Conservation (phyloP, 805 yeast species). For the Saccharomycopsis amapae region DNA sequence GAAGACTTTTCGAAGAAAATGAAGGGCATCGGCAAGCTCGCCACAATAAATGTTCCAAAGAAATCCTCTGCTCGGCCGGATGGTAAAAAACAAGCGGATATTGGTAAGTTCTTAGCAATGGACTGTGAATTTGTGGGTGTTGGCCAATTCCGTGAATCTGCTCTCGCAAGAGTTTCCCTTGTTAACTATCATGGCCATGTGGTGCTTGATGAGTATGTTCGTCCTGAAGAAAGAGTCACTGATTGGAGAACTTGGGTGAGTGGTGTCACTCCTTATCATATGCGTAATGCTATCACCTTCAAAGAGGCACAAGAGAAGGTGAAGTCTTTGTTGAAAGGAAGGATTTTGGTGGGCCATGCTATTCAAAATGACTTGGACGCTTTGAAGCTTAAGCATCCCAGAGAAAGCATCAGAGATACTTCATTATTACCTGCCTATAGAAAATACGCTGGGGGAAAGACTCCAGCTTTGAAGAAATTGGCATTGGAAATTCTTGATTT, state of each 20-base stretch:
- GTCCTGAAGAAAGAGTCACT: conserved; percentile 66
- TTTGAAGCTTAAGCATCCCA: conserved; percentile 62
- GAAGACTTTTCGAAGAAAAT: neutral
- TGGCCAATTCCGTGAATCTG: conserved; percentile 52
- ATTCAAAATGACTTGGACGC: conserved; percentile 70
- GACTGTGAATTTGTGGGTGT: conserved; percentile 96
- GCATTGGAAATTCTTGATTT: conserved; percentile 47
- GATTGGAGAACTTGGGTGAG: conserved; percentile 94
- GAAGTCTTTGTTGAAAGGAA: conserved; percentile 43
- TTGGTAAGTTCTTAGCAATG: conserved; percentile 72
- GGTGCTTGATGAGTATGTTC: conserved; percentile 66
- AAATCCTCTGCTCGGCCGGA: no score
- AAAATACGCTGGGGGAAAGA: conserved; percentile 53
- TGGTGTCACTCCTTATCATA: conserved; percentile 68
- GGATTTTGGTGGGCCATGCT: conserved; percentile 79
- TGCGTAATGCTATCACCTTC: conserved; percentile 61
- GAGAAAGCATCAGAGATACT: conserved; percentile 62
- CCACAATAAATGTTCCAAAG: no score
- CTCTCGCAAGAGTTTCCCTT: conserved; percentile 78
- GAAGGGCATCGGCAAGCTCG: no score
- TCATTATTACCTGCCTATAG: conserved; percentile 53
- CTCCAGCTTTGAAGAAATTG: conserved; percentile 67
- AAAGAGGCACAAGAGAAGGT: conserved; percentile 57
- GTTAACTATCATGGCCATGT: conserved; percentile 77
- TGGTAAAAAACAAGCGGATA: conserved; percentile 19